These are phyloP conservation scores for Fomes fomentarius DNA, from an alignment of 1,284 basidiomycete species.

Conservation along the genomic window DNA sequence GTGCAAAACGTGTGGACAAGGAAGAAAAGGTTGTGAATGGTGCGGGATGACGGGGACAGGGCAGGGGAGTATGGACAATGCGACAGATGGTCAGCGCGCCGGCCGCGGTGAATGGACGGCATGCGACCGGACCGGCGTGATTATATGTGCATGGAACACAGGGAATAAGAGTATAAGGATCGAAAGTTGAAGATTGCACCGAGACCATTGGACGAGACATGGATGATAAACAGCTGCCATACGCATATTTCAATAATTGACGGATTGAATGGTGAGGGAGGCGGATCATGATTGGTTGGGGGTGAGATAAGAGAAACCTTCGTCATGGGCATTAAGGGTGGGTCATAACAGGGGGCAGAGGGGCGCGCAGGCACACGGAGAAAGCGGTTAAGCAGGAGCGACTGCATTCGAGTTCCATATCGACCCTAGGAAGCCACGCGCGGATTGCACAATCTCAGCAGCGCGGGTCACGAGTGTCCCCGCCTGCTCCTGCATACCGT, in stretches of 20 bases:
- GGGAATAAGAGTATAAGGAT: slow-evolving; percentile 20
- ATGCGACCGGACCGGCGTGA: slow-evolving; percentile 5
- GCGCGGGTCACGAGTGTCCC: slow-evolving; percentile 66
- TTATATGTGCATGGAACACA: slow-evolving; percentile 18
- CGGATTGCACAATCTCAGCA: slow-evolving; percentile 68
- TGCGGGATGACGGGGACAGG: neutral
- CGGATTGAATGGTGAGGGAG: neutral
- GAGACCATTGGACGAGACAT: neutral
- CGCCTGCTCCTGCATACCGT: slow-evolving; percentile 32
- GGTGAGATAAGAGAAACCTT: slow-evolving; percentile 13
- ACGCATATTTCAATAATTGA: slow-evolving; percentile 29
- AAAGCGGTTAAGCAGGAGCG: neutral
- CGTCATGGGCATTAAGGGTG: neutral
- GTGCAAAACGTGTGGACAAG: slow-evolving; percentile 1
- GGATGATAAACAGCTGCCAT: slow-evolving; percentile 21
- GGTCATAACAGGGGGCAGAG: neutral
- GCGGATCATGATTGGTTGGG: neutral
- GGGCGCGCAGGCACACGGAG: neutral
- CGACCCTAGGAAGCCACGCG: slow-evolving; percentile 64
- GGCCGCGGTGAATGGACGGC: neutral
- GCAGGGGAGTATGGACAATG: slow-evolving; percentile 8
- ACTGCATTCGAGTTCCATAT: slow-evolving; percentile 37
- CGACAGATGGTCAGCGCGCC: slow-evolving; percentile 14
- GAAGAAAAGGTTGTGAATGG: neutral
- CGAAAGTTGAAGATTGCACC: neutral